Conservation (phyloP, 1,139 yeast genomes). For the Scheffersomyces parashehatae region DNA sequence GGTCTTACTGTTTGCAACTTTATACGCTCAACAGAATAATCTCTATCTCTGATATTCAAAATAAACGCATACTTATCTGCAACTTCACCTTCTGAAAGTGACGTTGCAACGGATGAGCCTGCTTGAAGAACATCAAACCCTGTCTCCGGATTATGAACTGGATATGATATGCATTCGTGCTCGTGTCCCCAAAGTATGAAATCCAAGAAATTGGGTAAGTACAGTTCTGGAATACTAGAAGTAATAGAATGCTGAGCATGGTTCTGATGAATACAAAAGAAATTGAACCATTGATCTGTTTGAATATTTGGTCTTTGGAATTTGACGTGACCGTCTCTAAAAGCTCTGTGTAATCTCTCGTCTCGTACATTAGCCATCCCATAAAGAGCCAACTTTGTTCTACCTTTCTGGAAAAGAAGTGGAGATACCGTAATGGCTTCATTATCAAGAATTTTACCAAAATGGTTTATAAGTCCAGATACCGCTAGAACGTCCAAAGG, state of each 20-base stretch:
- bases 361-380: constrained; percentile 90
- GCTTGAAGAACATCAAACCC: constrained; percentile 86
- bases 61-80: constrained; percentile 73
- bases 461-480: constrained; percentile 83
- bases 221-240: constrained; percentile 79
- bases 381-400: constrained; percentile 78
- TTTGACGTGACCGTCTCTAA: constrained; percentile 76
- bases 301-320: constrained; percentile 70
- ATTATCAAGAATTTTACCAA: constrained; percentile 78
- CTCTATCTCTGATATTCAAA: constrained; percentile 58
- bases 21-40: constrained; percentile 65
- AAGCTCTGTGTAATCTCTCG: constrained; percentile 80
- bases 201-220: constrained; percentile 78
- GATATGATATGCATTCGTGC: constrained; percentile 85
- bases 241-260: constrained; percentile 78
- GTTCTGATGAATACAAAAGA: constrained; percentile 92
- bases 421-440: constrained; percentile 81
- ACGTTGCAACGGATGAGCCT: constrained; percentile 93
- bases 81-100: constrained; percentile 83
- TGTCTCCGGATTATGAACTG: constrained; percentile 63
- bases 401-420: constrained; percentile 76
- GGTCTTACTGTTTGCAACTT: constrained; percentile 78
- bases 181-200: constrained; percentile 97
- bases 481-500: constrained; percentile 86
- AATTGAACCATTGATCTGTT: constrained; percentile 73